These are phyloP conservation scores for Sungouiozyma intestinalis DNA, from an alignment of 805 yeast species.

Conservation along the genomic window DNA sequence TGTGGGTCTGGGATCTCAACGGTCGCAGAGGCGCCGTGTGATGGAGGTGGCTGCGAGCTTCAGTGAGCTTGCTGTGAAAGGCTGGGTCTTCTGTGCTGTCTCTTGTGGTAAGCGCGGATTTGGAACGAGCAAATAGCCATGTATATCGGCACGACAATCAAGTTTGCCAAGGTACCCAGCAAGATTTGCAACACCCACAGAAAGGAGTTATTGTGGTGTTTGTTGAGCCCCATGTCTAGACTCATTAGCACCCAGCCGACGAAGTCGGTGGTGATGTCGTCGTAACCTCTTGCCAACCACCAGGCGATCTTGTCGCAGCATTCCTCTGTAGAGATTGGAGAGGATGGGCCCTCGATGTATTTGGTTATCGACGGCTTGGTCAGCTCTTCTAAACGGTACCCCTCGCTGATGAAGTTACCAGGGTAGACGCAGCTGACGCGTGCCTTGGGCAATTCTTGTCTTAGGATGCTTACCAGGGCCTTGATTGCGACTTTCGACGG, in stretches of 20 bases:
- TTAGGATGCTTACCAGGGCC: constrained; percentile 60
- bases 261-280: constrained; percentile 69
- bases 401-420: constrained; percentile 86
- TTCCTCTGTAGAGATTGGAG: constrained; percentile 51
- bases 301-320: constrained; percentile 55
- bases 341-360: constrained; percentile 75
- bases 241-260: constrained; percentile 75
- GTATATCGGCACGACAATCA: constrained; percentile 49
- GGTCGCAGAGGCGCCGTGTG: no score
- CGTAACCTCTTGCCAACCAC: constrained; percentile 52
- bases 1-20: no score
- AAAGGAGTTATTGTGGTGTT: constrained; percentile 36
- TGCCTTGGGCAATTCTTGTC: constrained; percentile 70
- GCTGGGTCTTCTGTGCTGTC: constrained; percentile 12
- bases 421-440: constrained; percentile 71
- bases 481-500: constrained; percentile 81
- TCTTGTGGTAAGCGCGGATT: constrained; percentile 39
- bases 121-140: constrained; percentile 41
- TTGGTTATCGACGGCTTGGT: constrained; percentile 82
- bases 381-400: constrained; percentile 65
- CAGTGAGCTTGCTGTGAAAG: constrained; percentile 1
- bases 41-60: no score
- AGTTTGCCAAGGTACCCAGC: constrained; percentile 37
- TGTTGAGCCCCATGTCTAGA: constrained; percentile 57
- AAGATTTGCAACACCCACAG: constrained; percentile 43